These are phyloP conservation scores for Hymenoscyphus scutula DNA, from an alignment of 2,329 filamentous ascomycete species.

Conservation along the genomic window DNA sequence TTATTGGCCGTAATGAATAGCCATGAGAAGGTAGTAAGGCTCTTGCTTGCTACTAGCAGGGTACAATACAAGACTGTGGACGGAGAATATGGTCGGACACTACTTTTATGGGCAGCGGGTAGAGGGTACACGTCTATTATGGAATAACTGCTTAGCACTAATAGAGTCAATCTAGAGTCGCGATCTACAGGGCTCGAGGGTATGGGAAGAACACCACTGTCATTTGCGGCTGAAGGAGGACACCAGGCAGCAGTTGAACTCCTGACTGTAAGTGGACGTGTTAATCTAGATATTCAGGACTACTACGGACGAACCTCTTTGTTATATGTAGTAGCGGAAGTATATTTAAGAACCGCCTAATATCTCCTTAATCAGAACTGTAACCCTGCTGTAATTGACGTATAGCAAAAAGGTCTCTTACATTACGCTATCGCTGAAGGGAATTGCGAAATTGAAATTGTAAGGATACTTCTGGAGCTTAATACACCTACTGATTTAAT, in stretches of 20 bases:
- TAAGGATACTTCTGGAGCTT: slow-evolving; percentile 1
- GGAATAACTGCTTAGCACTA: neutral
- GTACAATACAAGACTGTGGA: neutral
- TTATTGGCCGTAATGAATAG: neutral
- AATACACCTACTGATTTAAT: slow-evolving; percentile 2
- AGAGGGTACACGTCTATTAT: neutral
- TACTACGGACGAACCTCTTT: neutral
- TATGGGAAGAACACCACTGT: neutral
- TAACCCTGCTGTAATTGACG: neutral
- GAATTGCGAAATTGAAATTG: slow-evolving; percentile 1
- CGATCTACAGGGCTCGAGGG: neutral
- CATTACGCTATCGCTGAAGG: neutral
- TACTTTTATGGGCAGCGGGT: neutral
- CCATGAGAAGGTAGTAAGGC: neutral
- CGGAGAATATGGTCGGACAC: neutral
- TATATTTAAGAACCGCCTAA: neutral
- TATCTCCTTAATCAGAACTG: neutral
- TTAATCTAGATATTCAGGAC: neutral
- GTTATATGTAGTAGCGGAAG: neutral
- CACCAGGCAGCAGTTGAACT: neutral
- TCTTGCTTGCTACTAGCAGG: neutral
- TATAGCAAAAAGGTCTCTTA: neutral
- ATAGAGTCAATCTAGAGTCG: neutral
- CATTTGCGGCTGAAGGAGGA: neutral
- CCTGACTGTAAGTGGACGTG: neutral